phyloP scores from a whole-genome alignment of 495 filamentous ascomycete genomes.

The Penicillium flavigenum region DNA sequence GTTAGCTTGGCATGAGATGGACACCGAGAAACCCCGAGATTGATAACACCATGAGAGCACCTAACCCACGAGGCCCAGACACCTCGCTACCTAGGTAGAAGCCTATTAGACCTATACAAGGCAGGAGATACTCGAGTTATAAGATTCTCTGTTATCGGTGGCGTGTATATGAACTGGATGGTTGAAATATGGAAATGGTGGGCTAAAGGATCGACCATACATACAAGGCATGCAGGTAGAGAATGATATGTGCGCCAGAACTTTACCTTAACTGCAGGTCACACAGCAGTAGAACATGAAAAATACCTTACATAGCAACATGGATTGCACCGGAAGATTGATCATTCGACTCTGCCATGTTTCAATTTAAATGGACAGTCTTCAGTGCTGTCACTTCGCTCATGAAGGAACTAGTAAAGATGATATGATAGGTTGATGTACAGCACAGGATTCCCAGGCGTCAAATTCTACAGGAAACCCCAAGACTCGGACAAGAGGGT shows the following conservation, averaged over 20 bases:
- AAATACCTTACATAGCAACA: neutral
- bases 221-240: neutral
- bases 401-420: neutral
- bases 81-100: neutral
- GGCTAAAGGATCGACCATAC: neutral
- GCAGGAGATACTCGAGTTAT: neutral
- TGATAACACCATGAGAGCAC: neutral
- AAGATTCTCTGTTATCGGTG: neutral
- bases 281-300: neutral
- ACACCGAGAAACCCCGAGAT: neutral
- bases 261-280: neutral
- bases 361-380: neutral
- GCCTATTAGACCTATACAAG: neutral
- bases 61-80: neutral
- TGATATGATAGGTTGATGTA: neutral
- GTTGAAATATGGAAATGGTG: neutral
- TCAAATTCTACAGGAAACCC: neutral
- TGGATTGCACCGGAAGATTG: neutral
- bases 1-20: neutral
- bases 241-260: neutral
- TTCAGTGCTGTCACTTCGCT: neutral
- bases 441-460: neutral
- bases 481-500: too few relatives aligned
- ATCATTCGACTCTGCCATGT: neutral
- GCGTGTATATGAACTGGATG: neutral